Percentiles rank a stretch among this genome's conserved stretches.
These are phyloP conservation scores for Rhizoclosmatium sp. DNA, from an alignment of 192 early-diverging fungal species.

Conservation along the genomic window DNA sequence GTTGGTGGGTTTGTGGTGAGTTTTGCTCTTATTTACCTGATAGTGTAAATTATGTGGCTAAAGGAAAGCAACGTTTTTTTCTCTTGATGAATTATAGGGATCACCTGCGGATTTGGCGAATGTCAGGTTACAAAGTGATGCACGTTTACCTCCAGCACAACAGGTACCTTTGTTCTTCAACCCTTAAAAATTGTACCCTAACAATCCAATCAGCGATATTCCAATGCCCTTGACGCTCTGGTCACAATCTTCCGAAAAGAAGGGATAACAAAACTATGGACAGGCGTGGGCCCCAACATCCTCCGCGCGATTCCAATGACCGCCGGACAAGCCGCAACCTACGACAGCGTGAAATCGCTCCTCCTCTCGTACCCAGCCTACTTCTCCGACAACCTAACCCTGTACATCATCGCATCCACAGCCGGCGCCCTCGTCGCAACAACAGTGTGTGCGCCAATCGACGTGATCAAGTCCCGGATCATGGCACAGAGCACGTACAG, in stretches of 20 bases:
- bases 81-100: neutral
- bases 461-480: conserved; percentile 32
- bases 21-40: neutral
- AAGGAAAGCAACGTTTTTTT: neutral
- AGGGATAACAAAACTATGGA: conserved; percentile 25
- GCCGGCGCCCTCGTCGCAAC: conserved; percentile 31
- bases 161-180: neutral
- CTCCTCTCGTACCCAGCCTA: neutral
- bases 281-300: conserved; percentile 31
- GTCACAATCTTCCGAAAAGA: conserved; percentile 31
- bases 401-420: neutral
- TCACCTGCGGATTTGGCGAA: conserved; percentile 35
- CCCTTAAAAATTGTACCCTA: neutral
- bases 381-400: conserved; percentile 1
- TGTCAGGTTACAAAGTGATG: conserved; percentile 34
- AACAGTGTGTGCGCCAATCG: conserved; percentile 19
- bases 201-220: conserved; percentile 18
- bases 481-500: conserved; percentile 15
- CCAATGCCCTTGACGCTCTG: conserved; percentile 40
- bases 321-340: conserved; percentile 20
- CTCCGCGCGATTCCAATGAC: conserved; percentile 38
- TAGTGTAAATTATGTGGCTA: neutral
- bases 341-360: conserved; percentile 13
- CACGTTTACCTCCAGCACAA: neutral
- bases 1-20: conserved; percentile 17